phyloP scores from a whole-genome alignment of 805 yeast genomes.

The Yarrowia osloensis region DNA sequence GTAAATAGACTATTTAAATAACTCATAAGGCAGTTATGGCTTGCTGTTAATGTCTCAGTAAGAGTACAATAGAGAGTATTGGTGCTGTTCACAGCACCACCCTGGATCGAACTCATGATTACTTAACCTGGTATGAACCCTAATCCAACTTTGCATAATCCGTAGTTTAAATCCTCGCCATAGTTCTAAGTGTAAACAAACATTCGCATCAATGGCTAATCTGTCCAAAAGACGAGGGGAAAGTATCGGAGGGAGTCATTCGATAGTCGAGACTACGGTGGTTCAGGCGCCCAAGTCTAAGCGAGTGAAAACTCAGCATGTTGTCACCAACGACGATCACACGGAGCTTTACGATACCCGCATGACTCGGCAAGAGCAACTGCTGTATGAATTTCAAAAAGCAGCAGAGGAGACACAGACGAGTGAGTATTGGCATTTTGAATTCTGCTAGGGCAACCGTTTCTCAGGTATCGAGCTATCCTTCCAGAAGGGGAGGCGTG shows the following conservation, averaged over 20 bases:
- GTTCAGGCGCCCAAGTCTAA: constrained; percentile 11
- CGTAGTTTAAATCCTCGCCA: neutral
- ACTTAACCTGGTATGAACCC: neutral
- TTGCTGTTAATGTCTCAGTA: too few relatives aligned
- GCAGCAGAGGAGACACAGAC: constrained; percentile 22
- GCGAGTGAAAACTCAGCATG: neutral
- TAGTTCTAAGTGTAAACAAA: neutral
- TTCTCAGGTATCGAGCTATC: too few relatives aligned
- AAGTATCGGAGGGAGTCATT: neutral
- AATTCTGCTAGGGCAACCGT: too few relatives aligned
- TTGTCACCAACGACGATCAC: neutral
- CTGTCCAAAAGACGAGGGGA: constrained; percentile 12
- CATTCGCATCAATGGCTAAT: constrained; percentile 6
- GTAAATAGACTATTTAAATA: constrained; percentile 8
- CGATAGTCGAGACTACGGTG: neutral
- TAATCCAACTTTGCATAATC: neutral
- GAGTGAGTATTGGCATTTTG: neutral
- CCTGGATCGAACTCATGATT: neutral
- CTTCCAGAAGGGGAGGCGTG: too few relatives aligned
- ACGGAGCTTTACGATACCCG: neutral
- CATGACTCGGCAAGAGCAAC: constrained; percentile 17
- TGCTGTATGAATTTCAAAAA: constrained; percentile 9
- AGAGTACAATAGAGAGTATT: too few relatives aligned
- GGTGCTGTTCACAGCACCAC: neutral
- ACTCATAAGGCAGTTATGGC: neutral